Conservation (phyloP, 768 basidiomycete species). For the Amanita exitialis region DNA sequence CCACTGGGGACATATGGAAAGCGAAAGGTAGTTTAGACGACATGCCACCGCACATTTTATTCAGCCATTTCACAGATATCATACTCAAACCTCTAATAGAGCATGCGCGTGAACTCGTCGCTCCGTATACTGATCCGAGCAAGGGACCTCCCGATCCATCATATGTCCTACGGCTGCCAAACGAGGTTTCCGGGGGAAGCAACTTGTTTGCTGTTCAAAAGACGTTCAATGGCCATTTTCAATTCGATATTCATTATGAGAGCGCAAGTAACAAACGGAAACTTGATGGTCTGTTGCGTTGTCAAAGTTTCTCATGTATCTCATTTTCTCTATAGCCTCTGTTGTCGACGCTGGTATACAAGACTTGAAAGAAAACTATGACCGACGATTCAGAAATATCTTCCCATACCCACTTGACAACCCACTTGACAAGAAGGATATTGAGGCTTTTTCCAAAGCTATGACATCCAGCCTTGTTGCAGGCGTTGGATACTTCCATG, state of each 20-base stretch:
- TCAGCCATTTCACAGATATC: slow-evolving; percentile 32
- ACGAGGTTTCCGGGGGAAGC: slow-evolving; percentile 60
- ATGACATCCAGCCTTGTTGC: slow-evolving; percentile 89
- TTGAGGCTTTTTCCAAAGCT: slow-evolving; percentile 73
- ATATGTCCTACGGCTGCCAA: slow-evolving; percentile 64
- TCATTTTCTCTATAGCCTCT: slow-evolving; percentile 31
- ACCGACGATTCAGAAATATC: slow-evolving; percentile 51
- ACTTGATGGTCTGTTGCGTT: slow-evolving; percentile 44
- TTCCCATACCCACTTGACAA: slow-evolving; percentile 63
- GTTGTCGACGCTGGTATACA: slow-evolving; percentile 62
- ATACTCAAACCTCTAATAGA: slow-evolving; percentile 52
- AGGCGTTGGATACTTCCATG: slow-evolving; percentile 93
- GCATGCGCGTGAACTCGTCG: slow-evolving; percentile 42
- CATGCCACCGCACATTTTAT: neutral
- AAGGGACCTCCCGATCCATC: slow-evolving; percentile 66
- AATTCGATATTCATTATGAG: slow-evolving; percentile 87
- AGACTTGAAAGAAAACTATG: slow-evolving; percentile 50
- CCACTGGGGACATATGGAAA: slow-evolving; percentile 67
- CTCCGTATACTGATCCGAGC: slow-evolving; percentile 41
- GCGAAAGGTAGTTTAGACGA: slow-evolving; percentile 53
- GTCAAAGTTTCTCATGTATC: neutral
- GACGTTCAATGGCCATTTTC: slow-evolving; percentile 72
- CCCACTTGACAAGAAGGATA: slow-evolving; percentile 31
- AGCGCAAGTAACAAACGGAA: slow-evolving; percentile 57
- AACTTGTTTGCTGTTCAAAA: slow-evolving; percentile 89